Conservation (phyloP, 345 rosid species). For the Boechera divaricarpa region DNA sequence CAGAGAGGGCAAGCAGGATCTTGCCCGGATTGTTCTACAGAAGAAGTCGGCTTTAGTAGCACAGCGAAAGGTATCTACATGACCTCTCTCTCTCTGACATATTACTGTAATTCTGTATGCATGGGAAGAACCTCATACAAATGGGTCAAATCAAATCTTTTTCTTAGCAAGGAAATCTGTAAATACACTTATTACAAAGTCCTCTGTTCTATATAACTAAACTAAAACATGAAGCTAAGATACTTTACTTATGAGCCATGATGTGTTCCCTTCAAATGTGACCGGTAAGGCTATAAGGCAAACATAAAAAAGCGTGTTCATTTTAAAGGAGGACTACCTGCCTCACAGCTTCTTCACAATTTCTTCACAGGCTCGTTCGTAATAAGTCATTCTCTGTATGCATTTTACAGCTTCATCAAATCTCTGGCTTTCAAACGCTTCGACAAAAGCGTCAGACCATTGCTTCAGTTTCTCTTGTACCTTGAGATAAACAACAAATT, state of each 20-base stretch:
- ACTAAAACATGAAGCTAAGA: slow-evolving; percentile 13
- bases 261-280: slow-evolving; percentile 3
- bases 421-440: slow-evolving; percentile 56
- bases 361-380: slow-evolving; percentile 78
- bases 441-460: slow-evolving; percentile 66
- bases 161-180: slow-evolving; percentile 3
- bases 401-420: slow-evolving; percentile 73
- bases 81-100: slow-evolving; percentile 32
- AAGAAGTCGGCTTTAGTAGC: slow-evolving; percentile 56
- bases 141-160: neutral
- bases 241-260: slow-evolving; percentile 21
- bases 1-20: slow-evolving; percentile 71
- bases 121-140: slow-evolving; percentile 15
- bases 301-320: slow-evolving; percentile 1
- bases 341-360: slow-evolving; percentile 73
- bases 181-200: slow-evolving; percentile 33
- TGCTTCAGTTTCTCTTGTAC: slow-evolving; percentile 66
- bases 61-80: slow-evolving; percentile 54
- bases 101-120: neutral
- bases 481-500: slow-evolving; percentile 48
- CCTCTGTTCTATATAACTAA: slow-evolving; percentile 20
- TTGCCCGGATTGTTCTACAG: slow-evolving; percentile 59
- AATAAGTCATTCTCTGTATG: slow-evolving; percentile 88
- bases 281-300: neutral
- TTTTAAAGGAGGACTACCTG: neutral